Base-by-base conservation (phyloP, 139 green algal genomes). In the Spirogloea muscicola region DNA sequence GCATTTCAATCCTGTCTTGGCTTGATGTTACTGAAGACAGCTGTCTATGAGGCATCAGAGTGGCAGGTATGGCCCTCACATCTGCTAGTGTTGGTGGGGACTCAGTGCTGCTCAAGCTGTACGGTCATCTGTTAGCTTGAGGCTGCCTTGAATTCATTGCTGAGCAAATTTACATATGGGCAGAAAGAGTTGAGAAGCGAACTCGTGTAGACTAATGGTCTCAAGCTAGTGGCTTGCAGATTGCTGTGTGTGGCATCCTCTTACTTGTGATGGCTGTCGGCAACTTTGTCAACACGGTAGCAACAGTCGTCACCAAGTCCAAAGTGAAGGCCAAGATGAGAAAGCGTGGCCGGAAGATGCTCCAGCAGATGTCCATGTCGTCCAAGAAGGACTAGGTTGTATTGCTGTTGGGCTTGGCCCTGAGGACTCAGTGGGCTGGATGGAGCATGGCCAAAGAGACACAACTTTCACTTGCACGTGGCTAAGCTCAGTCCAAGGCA, bases 281-380 rank as follows among this genome's bases (percentile, higher is more conserved):
- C 18, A 80, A 80, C 37, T 80, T 80, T 29, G 27, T 36, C n/a
- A 80, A 80, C 38, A 80, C 72, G 18, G 72, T 80, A 18, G 72
- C 39, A 5, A 80, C 72, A 10, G 29, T 80, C 25, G 52, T 68
- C n/a, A 63, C 64, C 5, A 80, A 80, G 72, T 31, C 44, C 6
- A 46, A 25, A 34, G 68, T 80, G 18, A 80, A 80, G 36, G 36
- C 62, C 52, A 74, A 74, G 40, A 80, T 80, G 72, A 21, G 49
- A 31, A 43, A 33, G 65, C 60, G 77, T 41, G 63, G 72, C 31
- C 31, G 10, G 4, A 3, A 76, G 58, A 75, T 76, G 58, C 7
- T 75, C 38, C 6, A 76, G 55, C 52, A 3, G 16, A 74, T 76
- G 31, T 72, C 68, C 9, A 74, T n/a, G n/a, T 58, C 31, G 5